Conservation (phyloP, 176 grass and related monocot species). For the Aegilops speltoides region DNA sequence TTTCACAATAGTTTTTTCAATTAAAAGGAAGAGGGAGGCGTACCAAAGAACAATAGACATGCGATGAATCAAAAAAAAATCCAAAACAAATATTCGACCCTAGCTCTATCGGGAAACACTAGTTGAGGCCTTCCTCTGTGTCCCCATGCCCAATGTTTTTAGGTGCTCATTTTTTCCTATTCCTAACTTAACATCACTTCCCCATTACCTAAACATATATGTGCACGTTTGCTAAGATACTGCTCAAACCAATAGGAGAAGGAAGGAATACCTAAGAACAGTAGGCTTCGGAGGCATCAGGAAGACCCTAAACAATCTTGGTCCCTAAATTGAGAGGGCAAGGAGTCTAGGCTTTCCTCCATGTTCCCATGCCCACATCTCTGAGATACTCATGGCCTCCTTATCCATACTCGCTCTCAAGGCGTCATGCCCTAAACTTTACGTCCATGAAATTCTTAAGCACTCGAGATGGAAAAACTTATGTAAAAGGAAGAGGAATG, state of each 20-base stretch:
- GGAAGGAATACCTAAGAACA: not conserved
- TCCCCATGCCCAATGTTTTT: not conserved
- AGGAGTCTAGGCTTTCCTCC: too few relatives aligned
- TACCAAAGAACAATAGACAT: too few relatives aligned
- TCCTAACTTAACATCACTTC: not conserved
- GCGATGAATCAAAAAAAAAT: too few relatives aligned
- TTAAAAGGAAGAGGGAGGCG: too few relatives aligned
- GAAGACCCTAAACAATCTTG: not conserved
- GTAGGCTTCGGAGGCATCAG: conserved; percentile 25
- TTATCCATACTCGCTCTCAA: not conserved
- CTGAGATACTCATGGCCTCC: not conserved
- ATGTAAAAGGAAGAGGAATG: conserved; percentile 3
- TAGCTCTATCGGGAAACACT: too few relatives aligned
- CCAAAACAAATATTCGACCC: too few relatives aligned
- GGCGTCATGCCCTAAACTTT: too few relatives aligned
- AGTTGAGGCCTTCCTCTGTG: not conserved
- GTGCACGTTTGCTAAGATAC: too few relatives aligned
- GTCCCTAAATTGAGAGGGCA: not conserved
- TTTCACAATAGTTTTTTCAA: too few relatives aligned
- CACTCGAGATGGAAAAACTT: not conserved
- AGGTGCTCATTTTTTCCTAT: not conserved
- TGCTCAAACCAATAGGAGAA: too few relatives aligned
- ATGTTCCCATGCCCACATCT: too few relatives aligned
- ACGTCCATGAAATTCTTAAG: too few relatives aligned
- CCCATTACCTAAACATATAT: not conserved